Conservation (phyloP, 2,329 filamentous ascomycete genomes). For the Epichloe baconii region DNA sequence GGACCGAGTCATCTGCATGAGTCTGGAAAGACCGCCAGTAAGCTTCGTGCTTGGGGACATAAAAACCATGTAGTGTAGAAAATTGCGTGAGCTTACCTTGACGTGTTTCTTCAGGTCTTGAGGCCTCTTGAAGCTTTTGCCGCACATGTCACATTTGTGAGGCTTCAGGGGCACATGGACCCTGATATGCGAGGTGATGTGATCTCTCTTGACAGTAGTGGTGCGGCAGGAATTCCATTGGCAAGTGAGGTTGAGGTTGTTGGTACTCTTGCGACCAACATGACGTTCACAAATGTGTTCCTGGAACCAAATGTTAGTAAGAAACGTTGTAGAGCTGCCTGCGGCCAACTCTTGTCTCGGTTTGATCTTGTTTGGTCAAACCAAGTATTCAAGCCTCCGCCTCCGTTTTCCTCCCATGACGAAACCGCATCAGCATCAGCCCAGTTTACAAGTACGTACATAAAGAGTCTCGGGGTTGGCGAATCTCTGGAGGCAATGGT, state of each 20-base stretch:
- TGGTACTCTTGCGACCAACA: constrained; percentile 97
- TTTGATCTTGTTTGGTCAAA: neutral
- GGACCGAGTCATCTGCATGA: constrained; percentile 86
- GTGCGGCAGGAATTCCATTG: constrained; percentile 95
- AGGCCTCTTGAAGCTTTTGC: constrained; percentile 97
- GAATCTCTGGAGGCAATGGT: constrained; percentile 45
- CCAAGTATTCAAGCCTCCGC: neutral
- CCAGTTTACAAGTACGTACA: constrained; percentile 27
- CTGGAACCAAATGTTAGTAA: constrained; percentile 31
- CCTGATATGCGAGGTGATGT: constrained; percentile 97
- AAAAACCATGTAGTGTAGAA: neutral
- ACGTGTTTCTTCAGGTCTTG: constrained; percentile 99
- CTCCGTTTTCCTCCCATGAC: neutral
- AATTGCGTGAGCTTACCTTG: constrained; percentile 42
- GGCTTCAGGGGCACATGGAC: constrained; percentile 98
- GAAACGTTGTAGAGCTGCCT: neutral
- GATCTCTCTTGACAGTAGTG: constrained; percentile 95
- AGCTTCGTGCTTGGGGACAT: constrained; percentile 7
- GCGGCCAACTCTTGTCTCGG: neutral
- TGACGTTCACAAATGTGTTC: constrained; percentile 98
- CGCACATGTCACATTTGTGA: constrained; percentile 97
- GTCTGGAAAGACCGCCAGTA: constrained; percentile 36
- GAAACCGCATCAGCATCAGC: neutral
- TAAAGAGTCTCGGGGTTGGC: constrained; percentile 44
- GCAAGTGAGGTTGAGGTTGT: constrained; percentile 94